Base-by-base conservation (phyloP, 1,139 yeast genomes). In the Casaregolazyma lundiana region DNA sequence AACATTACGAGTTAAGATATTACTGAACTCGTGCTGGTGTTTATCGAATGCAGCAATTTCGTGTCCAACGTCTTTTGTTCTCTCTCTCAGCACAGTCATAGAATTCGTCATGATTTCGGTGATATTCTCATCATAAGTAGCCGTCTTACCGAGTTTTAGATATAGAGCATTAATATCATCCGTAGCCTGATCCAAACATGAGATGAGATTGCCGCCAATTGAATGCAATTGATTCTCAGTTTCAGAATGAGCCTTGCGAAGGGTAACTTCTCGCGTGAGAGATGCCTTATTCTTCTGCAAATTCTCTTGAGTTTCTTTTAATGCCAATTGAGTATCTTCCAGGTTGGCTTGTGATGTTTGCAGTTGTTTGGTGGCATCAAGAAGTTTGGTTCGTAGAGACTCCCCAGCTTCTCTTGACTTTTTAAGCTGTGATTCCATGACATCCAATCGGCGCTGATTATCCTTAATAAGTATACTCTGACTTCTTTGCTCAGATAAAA, bases 401-500 rank as follows among this genome's bases (percentile, higher is more conserved):
- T 67, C 69, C 6, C 57, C 54, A 35, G 58, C 55, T 32, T 66
- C 70, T 15, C 68, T 48, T 4, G 65, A 47, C 1, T 57, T 42
- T 38, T 62, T 66, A 38, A 74, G 61, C 54, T 74, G 78, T 29
- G 67, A 67, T 44, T 75, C 78, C 45, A 75, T 59, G 5, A 70
- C 69, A 22, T 66, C 69, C 18, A 75, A 65, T 50, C 70, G 69
- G 9, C 73, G 62, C 46, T 72, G 70, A 54, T 73, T 78, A 40
- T 77, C 81, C 17, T 69, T 75, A 6, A 72, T 65, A 45, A 68
- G 62, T 7, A 72, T 66, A 38, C 68, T 63, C 43, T 74, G 67
- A 57, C 75, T 75, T 58, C 73, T 77, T 50, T 66, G 68, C 46
- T 75, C 77, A 6, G 73, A 76, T 8, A 72, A 63, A 36, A 81